Evolutionary conservation across 768 basidiomycete species (phyloP), one percentile per base, ranked within the genome.

Genomic region (Termitomyces sp.): DNA sequence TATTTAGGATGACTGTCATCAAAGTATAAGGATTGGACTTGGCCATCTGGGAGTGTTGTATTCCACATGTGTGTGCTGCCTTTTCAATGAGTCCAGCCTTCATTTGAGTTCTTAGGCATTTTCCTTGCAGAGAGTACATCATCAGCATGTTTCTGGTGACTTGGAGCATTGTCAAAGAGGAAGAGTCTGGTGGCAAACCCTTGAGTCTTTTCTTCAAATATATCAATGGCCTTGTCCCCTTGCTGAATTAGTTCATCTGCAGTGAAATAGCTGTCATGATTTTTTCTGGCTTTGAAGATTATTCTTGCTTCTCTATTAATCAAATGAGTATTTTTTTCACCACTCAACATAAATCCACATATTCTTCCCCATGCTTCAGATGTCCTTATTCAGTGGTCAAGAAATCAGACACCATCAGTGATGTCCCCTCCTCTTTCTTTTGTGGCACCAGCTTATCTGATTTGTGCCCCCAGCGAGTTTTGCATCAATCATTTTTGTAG

Each of bases 341-440:
- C 26, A 44, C 22, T 42, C 24, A 32, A 24, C 26, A 52, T 14
- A 14, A 45, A 30, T 45, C 20, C 34, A 55, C 51, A n/a, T 43
- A 59, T 56, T 58, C 53, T 33, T 58, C 42, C 5, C 37, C 57
- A 42, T 60, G 24, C 22, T 50, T 63, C 18, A 67, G 52, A 9
- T 51, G n/a, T 13, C 68, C 68, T 53, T 62, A 69, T 20, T 71
- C 67, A 14, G 64, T 43, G 3, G 65, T 69, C 26, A 71, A 57
- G 53, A 73, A 73, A 50, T 72, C 67, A 1, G 71, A 67, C 1
- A 70, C 64, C 71, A 73, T 73, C 2, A 72, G n/a, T n/a, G n/a
- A n/a, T n/a, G n/a, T n/a, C n/a, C n/a, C n/a, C n/a, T n/a, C n/a
- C n/a, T n/a, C n/a, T n/a, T n/a, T n/a, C n/a, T n/a, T n/a, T n/a